Evolutionary conservation across 139 green algal genomes (phyloP), one percentile per base, ranked within the genome.

Genomic region (Ettlia oleoabundans): DNA sequence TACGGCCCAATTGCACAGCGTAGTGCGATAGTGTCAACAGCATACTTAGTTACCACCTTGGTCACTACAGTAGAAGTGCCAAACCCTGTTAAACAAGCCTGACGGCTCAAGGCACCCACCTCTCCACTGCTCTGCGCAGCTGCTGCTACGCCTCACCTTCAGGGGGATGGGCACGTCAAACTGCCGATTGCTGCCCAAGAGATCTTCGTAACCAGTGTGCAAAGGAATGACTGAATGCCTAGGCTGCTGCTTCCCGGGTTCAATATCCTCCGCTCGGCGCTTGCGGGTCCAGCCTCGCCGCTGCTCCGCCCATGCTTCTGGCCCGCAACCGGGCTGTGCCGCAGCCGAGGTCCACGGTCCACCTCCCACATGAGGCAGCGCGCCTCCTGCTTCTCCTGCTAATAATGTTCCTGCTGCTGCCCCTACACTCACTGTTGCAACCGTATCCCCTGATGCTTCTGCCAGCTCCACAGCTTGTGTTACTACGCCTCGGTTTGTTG

Each of bases 91-190:
- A 15, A 24, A 15, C n/a, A n/a, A n/a, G n/a, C n/a, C n/a, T n/a
- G n/a, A n/a, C n/a, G n/a, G n/a, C n/a, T n/a, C n/a, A n/a, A n/a
- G n/a, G n/a, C n/a, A n/a, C n/a, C n/a, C n/a, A n/a, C n/a, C n/a
- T n/a, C n/a, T n/a, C n/a, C n/a, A 15, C 13, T 58, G 10, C 47
- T 58, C 47, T 58, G 47, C 47, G 47, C 55, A n/a, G 55, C 28
- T 65, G 55, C 21, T 30, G n/a, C 13, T 33, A 33, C 67, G 1
- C n/a, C n/a, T n/a, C 70, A 77, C 70, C 70, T 77, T 43, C 15
- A 80, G 53, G 35, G 41, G 73, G 35, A 80, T 68, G 21, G 73
- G 73, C 24, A 38, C 28, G 4, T 32, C 26, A 80, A 68, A 80
- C 1, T 19, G 72, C 0, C 28, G 26, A 35, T 38, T 38, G 1